Base-by-base conservation (phyloP, 2,329 filamentous ascomycete species). In the Nigrospora osmanthi region DNA sequence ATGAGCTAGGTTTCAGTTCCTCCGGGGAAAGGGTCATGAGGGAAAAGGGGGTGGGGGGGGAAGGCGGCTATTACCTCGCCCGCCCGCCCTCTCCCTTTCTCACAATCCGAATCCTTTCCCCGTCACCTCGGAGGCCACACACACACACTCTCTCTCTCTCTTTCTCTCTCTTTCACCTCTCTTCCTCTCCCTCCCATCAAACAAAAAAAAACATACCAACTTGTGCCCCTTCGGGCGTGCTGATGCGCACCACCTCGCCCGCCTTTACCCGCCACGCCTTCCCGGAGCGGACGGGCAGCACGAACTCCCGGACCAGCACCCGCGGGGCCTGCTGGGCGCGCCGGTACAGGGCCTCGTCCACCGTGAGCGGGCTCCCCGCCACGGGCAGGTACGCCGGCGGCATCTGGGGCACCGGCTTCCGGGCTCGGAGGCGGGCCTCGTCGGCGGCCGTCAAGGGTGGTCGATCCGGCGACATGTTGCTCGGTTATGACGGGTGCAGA, bases 171-270 rank as follows among this genome's bases (percentile, higher is more conserved):
- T 7, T 9, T 35, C 34, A 4, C 13, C 15, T 9, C 10, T 9
- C 28, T 12, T 16, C 12, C 11, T 6, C 4, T 12, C 9, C 38
- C 13, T 28, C 30, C 42, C 13, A 16, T 14, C 31, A 34, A n/a
- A n/a, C n/a, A n/a, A n/a, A n/a, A n/a, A n/a, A n/a, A n/a, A 14
- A 60, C 65, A 23, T 61, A 72, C 70, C 75, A 40, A 94, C 87
- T 66, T 94, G 88, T 0, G 88, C 80, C 0, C 88, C 88, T 44
- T 83, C 70, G 0, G 86, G 86, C 0, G 87, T 91, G 46, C 80
- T 85, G 49, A 94, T 81, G 13, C 81, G 78, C 48, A 87, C 78
- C 46, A 93, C 75, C 40, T 75, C 75, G 4, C 85, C 85, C 2
- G 78, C 78, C 0, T 79, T 75, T 0, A 85, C 86, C 40, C 75